Conservation (phyloP, 345 rosid genomes). For the Citrus cavaleriei region DNA sequence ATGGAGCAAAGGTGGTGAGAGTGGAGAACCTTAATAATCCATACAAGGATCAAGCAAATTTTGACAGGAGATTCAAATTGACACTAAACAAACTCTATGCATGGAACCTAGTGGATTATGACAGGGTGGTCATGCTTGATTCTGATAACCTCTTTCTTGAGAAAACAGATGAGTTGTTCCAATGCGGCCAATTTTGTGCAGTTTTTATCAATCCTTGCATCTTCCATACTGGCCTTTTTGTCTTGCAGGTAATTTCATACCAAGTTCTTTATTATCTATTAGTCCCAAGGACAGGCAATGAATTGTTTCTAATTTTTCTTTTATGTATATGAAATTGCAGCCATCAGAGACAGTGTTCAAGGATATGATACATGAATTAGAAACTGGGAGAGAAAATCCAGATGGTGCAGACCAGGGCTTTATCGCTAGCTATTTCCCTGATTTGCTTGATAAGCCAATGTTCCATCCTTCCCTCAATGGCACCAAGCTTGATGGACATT, state of each 20-base stretch:
- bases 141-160: slow-evolving; percentile 84
- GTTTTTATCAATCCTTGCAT: slow-evolving; percentile 95
- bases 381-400: slow-evolving; percentile 54
- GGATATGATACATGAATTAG: slow-evolving; percentile 73
- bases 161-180: slow-evolving; percentile 85
- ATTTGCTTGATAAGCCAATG: slow-evolving; percentile 75
- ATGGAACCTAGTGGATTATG: slow-evolving; percentile 80
- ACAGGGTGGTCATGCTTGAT: slow-evolving; percentile 89
- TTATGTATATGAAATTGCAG: slow-evolving; percentile 27
- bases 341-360: slow-evolving; percentile 71
- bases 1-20: slow-evolving; percentile 79
- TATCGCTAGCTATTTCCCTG: slow-evolving; percentile 79
- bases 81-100: slow-evolving; percentile 91
- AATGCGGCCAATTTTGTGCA: slow-evolving; percentile 93
- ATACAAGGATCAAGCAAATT: slow-evolving; percentile 56
- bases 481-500: slow-evolving; percentile 53
- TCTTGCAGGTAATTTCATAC: slow-evolving; percentile 47
- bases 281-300: neutral
- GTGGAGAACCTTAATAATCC: slow-evolving; percentile 90
- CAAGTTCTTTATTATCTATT: neutral
- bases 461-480: slow-evolving; percentile 63
- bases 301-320: neutral
- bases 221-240: slow-evolving; percentile 97
- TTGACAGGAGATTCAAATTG: slow-evolving; percentile 72
- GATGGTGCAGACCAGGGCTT: slow-evolving; percentile 99